Base-by-base conservation (phyloP, 2,329 filamentous ascomycete species). In the Harringtonia aguacate region DNA sequence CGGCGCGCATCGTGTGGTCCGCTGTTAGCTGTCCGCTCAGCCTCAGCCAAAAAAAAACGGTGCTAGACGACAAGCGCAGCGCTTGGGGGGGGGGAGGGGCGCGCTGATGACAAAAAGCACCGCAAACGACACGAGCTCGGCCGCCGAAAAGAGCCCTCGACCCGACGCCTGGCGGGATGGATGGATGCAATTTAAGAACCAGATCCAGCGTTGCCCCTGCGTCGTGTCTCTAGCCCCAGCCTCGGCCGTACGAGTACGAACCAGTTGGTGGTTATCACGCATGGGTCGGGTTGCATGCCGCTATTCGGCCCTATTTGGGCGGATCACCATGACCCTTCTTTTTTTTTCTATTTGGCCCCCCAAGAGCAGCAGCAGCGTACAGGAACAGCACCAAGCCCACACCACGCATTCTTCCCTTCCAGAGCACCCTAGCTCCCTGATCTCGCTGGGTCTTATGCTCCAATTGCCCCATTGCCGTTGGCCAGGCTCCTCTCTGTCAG, bases 261-360 rank as follows among this genome's bases (percentile, higher is more conserved):
- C 4, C n/a, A 7, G 34, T 36, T 20, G 38, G 21, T 34, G 43
- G 41, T 22, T 31, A 33, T 39, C 35, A 35, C 44, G 45, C 42
- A 48, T 48, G 44, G 39, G 36, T 33, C 39, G 40, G 48, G 46
- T 50, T 51, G 51, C 51, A 50, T 51, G 36, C 39, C 36, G 40
- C 48, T 52, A 52, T 53, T 50, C 48, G 51, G 50, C 47, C 51
- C 48, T 51, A 47, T 52, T 50, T 43, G 39, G 38, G 47, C 47
- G 50, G 50, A 51, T 46, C 48, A 40, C 40, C 44, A 39, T 29
- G 6, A 27, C 28, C 33, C 27, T 20, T 36, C 30, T n/a, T 24
- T 46, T 43, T 45, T 48, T 43, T 44, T 43, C 38, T 44, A 39
- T 44, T 46, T 44, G 43, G 20, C 39, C 36, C n/a, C 30, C 20